phyloP scores from a whole-genome alignment of 1,139 yeast species.

The Dujonia santamariae region DNA sequence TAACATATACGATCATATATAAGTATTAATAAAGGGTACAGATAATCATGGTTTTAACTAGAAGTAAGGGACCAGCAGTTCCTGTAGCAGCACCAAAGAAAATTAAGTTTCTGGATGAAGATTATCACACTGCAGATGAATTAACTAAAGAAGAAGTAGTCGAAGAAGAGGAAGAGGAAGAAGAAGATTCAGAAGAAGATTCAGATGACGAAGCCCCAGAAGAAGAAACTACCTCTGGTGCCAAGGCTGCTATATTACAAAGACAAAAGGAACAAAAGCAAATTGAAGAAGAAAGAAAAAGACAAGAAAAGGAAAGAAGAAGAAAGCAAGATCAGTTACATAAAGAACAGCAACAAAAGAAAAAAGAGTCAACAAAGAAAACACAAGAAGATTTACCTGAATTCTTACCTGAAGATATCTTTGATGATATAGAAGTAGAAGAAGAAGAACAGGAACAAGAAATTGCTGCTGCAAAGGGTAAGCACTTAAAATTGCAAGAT shows the following conservation, averaged over 20 bases:
- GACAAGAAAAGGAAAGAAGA: slow-evolving; percentile 46
- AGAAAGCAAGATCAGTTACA: slow-evolving; percentile 45
- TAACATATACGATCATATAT: too few species aligned
- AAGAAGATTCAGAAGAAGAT: slow-evolving; percentile 17
- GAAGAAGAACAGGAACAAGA: slow-evolving; percentile 12
- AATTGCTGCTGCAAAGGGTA: slow-evolving; percentile 16
- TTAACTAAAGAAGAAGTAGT: slow-evolving; percentile 12
- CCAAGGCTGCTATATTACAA: slow-evolving; percentile 30
- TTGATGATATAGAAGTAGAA: slow-evolving; percentile 25
- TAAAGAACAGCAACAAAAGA: slow-evolving; percentile 45
- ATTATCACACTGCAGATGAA: slow-evolving; percentile 19
- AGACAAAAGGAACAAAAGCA: slow-evolving; percentile 32
- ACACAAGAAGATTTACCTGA: slow-evolving; percentile 41
- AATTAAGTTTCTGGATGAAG: slow-evolving; percentile 25
- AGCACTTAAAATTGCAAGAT: slow-evolving; percentile 40
- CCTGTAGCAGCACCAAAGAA: slow-evolving; percentile 14
- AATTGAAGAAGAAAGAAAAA: slow-evolving; percentile 31
- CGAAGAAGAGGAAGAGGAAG: slow-evolving; percentile 14
- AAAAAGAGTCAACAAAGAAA: slow-evolving; percentile 19
- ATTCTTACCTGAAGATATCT: slow-evolving; percentile 46
- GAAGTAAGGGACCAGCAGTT: slow-evolving; percentile 15
- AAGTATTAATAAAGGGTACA: too few species aligned
- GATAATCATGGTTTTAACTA: slow-evolving; percentile 23
- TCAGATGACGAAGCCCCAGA: slow-evolving; percentile 49
- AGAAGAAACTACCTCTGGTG: slow-evolving; percentile 35